phyloP scores from a whole-genome alignment of 345 rosid genomes.

The Hypericum perforatum region DNA sequence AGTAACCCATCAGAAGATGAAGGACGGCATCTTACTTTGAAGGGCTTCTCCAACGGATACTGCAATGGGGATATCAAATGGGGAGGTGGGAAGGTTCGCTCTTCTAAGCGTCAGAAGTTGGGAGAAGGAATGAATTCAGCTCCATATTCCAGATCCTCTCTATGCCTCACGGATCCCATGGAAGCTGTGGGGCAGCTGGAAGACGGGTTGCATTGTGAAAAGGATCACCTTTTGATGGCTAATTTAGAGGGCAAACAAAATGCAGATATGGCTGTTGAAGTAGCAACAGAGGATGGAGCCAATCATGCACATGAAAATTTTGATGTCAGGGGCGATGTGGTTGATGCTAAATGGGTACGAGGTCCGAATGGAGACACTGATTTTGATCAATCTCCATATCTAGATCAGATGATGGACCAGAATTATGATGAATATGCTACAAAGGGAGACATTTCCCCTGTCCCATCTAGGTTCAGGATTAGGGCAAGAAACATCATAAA shows the following conservation, averaged over 20 bases:
- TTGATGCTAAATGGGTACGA: constrained; percentile 18
- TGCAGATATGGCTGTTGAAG: constrained; percentile 17
- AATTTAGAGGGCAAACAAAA: constrained; percentile 9
- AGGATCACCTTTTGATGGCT: constrained; percentile 20
- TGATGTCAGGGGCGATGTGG: constrained; percentile 24
- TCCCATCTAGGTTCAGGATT: constrained; percentile 37
- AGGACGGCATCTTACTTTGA: constrained; percentile 20
- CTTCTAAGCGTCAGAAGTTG: constrained; percentile 53
- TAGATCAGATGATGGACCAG: constrained; percentile 18
- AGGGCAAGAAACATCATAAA: constrained; percentile 29
- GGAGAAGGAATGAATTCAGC: constrained; percentile 36
- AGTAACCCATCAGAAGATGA: constrained; percentile 16
- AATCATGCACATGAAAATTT: constrained; percentile 12
- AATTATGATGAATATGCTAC: constrained; percentile 23
- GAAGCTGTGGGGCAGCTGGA: constrained; percentile 23
- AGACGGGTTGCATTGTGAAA: constrained; percentile 23
- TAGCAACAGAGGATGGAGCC: constrained; percentile 12
- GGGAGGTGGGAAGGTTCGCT: constrained; percentile 83
- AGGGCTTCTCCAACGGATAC: constrained; percentile 31
- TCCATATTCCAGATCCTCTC: constrained; percentile 21
- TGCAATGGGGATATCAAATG: constrained; percentile 56
- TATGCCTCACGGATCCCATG: constrained; percentile 14
- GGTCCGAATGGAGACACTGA: constrained; percentile 10
- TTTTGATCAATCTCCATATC: constrained; percentile 27
- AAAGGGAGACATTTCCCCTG: constrained; percentile 29